Evolutionary conservation across 768 basidiomycete species (phyloP), one percentile per base, ranked within the genome.

Genomic region (Amanita pallidorosea): DNA sequence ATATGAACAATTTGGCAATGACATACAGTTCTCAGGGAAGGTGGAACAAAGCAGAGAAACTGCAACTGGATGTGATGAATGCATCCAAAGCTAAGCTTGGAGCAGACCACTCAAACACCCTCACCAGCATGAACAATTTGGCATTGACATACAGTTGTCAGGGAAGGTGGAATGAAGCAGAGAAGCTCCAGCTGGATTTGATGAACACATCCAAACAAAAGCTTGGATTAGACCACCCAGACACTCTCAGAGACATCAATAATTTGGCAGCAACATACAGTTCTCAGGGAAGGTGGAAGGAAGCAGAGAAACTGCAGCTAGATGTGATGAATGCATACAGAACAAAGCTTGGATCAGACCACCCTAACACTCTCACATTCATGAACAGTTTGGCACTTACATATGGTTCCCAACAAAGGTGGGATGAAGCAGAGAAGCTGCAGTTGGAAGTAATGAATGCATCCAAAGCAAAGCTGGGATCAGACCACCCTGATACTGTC

Each of bases 51-150:
- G n/a, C n/a, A n/a, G n/a, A n/a, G n/a, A n/a, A n/a, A n/a, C n/a
- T n/a, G n/a, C n/a, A n/a, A n/a, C n/a, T n/a, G n/a, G n/a, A n/a
- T n/a, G n/a, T n/a, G n/a, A n/a, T n/a, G n/a, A n/a, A n/a, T n/a
- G n/a, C n/a, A n/a, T n/a, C n/a, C n/a, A n/a, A n/a, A 25, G 25
- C 25, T 5, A 25, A 4, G 5, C 25, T 25, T 38, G 58, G 58
- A n/a, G 3, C 20, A 22, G 41, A 59, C 22, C 58, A 59, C 33
- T 52, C 45, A 20, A 35, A 59, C 35, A 57, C 52, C 6, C 25
- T 57, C 9, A 51, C 5, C 2, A 31, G 2, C 15, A 57, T 56
- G 51, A 17, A 5, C n/a, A 56, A 51, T 49, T 46, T 56, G 38
- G 55, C 53, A 37, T 7, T 29, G 7, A 44, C 44, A 53, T 53